phyloP scores from a whole-genome alignment of 108 stramenopile genomes.

The Ochromonas danica region DNA sequence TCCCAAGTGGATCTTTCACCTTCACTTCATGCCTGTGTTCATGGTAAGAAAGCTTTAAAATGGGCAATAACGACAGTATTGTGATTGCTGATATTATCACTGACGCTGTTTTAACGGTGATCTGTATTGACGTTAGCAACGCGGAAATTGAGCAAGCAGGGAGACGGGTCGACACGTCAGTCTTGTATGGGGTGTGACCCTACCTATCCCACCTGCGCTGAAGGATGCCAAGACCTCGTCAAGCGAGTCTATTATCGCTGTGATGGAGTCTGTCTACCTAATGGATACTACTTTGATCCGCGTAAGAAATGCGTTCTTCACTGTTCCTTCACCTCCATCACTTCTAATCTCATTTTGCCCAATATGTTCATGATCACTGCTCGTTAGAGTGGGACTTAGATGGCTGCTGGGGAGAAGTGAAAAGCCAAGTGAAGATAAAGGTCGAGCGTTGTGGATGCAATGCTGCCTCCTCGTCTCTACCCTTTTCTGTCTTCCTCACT shows the following conservation, averaged over 20 bases:
- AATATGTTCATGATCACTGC: background rate
- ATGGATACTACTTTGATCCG: slow-evolving; percentile 35
- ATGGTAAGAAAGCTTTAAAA: too few species aligned
- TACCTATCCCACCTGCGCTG: background rate
- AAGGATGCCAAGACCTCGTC: slow-evolving; percentile 8
- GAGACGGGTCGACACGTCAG: background rate
- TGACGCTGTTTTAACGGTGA: too few species aligned
- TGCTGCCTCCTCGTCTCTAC: background rate
- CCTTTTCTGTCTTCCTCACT: too few species aligned
- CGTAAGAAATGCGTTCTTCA: background rate
- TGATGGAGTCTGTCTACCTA: slow-evolving; percentile 21
- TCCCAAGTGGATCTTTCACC: too few species aligned
- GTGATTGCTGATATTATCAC: too few species aligned
- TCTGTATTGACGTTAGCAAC: too few species aligned
- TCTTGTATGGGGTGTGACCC: background rate
- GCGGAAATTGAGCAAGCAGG: background rate
- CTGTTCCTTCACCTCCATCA: background rate
- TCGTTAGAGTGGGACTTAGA: background rate
- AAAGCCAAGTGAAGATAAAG: background rate
- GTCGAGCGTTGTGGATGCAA: slow-evolving; percentile 38
- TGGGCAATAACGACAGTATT: too few species aligned
- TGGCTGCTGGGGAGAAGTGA: slow-evolving; percentile 19
- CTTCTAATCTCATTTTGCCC: background rate
- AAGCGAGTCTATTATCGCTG: background rate
- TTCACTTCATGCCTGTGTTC: too few species aligned